Percentiles rank a stretch among this genome's conserved stretches.
These are phyloP conservation scores for Cladosporium sp. DNA, from an alignment of 2,329 filamentous ascomycete genomes.

Conservation along the genomic window DNA sequence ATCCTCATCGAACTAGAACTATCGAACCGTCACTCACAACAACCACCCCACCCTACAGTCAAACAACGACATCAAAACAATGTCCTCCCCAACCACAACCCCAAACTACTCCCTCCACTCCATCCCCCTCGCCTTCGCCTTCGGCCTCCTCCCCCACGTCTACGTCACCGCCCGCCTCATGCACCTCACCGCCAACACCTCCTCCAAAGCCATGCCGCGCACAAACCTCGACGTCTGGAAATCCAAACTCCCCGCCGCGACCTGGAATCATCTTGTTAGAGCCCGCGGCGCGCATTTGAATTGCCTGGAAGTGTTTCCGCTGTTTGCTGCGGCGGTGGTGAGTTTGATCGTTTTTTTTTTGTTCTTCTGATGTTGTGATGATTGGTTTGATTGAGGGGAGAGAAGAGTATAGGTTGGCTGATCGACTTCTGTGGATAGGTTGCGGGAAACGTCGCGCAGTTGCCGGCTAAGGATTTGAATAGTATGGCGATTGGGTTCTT, in stretches of 20 bases:
- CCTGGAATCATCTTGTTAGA: conserved; percentile 29
- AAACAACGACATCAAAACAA: too few relatives aligned
- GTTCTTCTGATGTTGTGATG: background rate
- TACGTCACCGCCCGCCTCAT: conserved; percentile 29
- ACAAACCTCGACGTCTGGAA: conserved; percentile 32
- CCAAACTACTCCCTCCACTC: conserved; percentile 29
- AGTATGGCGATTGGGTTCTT: conserved; percentile 26
- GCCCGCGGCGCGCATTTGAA: conserved; percentile 46
- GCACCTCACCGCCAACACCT: conserved; percentile 26
- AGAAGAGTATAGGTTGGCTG: background rate
- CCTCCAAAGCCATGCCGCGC: conserved; percentile 26
- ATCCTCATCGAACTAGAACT: background rate
- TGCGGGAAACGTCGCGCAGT: conserved; percentile 26
- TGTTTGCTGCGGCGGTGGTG: conserved; percentile 43
- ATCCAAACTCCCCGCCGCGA: conserved; percentile 23
- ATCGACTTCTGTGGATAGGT: conserved; percentile 7
- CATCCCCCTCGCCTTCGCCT: conserved; percentile 28
- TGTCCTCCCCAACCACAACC: conserved; percentile 4
- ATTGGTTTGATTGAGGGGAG: background rate
- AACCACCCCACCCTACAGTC: background rate
- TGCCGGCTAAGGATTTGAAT: conserved; percentile 27
- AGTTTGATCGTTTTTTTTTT: background rate
- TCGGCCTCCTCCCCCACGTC: conserved; percentile 28
- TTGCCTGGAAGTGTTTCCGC: conserved; percentile 45
- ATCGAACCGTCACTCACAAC: too few relatives aligned